Conservation (phyloP, 345 rosid species). For the Dipteronia sinensis region DNA sequence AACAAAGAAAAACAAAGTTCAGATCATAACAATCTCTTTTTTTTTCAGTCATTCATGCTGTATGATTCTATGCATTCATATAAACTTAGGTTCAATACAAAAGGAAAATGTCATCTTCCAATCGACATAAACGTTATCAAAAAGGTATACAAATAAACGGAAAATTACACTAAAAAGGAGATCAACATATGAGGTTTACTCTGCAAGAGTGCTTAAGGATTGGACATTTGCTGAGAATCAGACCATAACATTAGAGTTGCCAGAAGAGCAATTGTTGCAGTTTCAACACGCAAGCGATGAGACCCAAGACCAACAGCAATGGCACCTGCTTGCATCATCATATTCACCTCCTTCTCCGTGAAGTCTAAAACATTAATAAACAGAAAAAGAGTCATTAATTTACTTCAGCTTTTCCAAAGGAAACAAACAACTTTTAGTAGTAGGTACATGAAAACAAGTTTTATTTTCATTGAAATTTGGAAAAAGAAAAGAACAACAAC, state of each 20-base stretch:
- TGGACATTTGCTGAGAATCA: constrained; percentile 45
- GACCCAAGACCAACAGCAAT: constrained; percentile 80
- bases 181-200: constrained; percentile 15
- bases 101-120: not conserved
- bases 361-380: constrained; percentile 42
- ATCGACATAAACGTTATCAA: not conserved
- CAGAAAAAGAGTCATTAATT: not conserved
- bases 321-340: constrained; percentile 68
- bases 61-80: not conserved
- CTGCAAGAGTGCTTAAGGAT: constrained; percentile 15
- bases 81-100: not conserved
- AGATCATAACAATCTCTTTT: not conserved
- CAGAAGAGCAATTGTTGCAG: constrained; percentile 81
- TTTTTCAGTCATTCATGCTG: not conserved
- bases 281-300: constrained; percentile 85
- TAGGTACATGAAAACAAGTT: not conserved
- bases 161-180: not conserved
- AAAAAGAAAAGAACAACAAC: not conserved
- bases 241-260: constrained; percentile 88
- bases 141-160: not conserved
- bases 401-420: not conserved
- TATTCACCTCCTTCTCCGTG: constrained; percentile 56
- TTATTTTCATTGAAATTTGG: not conserved
- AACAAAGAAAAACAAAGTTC: not conserved
- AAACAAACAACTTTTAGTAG: not conserved